Base-by-base conservation (phyloP, 352 stramenopile species). In the Ochromonadaceae sp. region DNA sequence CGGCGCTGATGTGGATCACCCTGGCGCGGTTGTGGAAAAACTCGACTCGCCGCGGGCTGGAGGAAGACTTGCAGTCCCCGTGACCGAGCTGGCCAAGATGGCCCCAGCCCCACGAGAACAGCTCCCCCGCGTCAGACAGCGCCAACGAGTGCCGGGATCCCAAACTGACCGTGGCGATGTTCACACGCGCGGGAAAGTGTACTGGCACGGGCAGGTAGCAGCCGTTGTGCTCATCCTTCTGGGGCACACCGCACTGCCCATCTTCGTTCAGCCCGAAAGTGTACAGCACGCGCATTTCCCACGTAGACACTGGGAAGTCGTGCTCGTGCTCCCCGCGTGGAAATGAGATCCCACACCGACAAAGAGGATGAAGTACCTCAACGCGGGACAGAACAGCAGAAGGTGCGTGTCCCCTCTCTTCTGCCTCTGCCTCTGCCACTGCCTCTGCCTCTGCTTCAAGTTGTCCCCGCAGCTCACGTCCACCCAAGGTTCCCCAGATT, bases 261-360 rank as follows among this genome's bases (percentile, higher is more conserved):
- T 63, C 55, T 14, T 63, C 55, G 22, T 63, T 63, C 26, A 50
- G 26, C 26, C 55, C 55, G 26, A 63, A 63, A 40, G 34, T 15
- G 17, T 31, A 50, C 10, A 63, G 30, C 31, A 60, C 17, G 17
- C 26, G 12, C 34, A 47, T 48, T 7, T n/a, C 48, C 15, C 30
- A 46, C n/a, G n/a, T 26, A 60, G 9, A 15, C 43, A 47, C 9
- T 59, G 10, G 10, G 10, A 9, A 46, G 25, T 55, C 14, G 38
- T 31, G 15, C 38, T 15, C 38, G 38, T 55, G 15, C 38, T 40
- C 15, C 15, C n/a, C 14, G 7, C 15, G 44, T 15, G 20, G n/a
- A 52, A n/a, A 44, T 20, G 40, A 44, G 40, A n/a, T 44, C 40
- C n/a, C 40, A 44, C n/a, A 44, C 15, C 15, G 40, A 44, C 40